Evolutionary conservation across 768 basidiomycete genomes (phyloP).

Genomic region (Boletus vinaceobasis): DNA sequence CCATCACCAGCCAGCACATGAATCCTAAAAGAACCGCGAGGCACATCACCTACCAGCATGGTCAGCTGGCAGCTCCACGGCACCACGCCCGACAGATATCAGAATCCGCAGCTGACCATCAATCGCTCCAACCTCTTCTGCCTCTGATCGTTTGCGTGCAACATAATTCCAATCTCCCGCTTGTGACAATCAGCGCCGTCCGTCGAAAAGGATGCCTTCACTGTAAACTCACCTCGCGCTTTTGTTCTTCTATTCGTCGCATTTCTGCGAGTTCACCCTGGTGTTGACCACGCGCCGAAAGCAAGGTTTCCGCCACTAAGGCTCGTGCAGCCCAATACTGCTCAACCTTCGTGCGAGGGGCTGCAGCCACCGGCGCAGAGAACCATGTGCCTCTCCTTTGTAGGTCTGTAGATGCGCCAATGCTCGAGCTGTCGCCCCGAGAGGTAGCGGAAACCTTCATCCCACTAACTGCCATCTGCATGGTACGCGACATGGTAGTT

Average conservation of each 20-base stretch:
- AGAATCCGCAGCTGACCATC: constrained; percentile 39
- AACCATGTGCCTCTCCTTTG: constrained; percentile 14
- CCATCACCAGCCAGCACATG: constrained; percentile 19
- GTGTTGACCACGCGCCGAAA: constrained; percentile 48
- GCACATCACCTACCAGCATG: constrained; percentile 15
- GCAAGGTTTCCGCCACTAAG: constrained; percentile 58
- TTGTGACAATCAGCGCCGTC: constrained; percentile 19
- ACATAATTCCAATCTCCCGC: constrained; percentile 42
- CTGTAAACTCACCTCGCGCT: constrained; percentile 41
- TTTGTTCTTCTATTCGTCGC: constrained; percentile 40
- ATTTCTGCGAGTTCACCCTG: constrained; percentile 46
- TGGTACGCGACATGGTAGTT: constrained; percentile 26
- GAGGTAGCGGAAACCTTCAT: background rate
- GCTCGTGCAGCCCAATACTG: constrained; percentile 72
- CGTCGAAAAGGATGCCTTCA: background rate
- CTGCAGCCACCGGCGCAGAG: constrained; percentile 17
- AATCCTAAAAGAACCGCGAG: constrained; percentile 23
- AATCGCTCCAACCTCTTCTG: constrained; percentile 49
- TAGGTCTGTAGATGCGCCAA: background rate
- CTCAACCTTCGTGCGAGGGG: constrained; percentile 36
- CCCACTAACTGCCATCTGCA: constrained; percentile 25
- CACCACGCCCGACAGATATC: background rate
- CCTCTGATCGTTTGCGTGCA: constrained; percentile 44
- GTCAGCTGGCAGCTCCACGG: constrained; percentile 14
- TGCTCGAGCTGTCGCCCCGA: background rate